phyloP scores from a whole-genome alignment of 495 filamentous ascomycete species.

The Tuber microsphaerosporum region DNA sequence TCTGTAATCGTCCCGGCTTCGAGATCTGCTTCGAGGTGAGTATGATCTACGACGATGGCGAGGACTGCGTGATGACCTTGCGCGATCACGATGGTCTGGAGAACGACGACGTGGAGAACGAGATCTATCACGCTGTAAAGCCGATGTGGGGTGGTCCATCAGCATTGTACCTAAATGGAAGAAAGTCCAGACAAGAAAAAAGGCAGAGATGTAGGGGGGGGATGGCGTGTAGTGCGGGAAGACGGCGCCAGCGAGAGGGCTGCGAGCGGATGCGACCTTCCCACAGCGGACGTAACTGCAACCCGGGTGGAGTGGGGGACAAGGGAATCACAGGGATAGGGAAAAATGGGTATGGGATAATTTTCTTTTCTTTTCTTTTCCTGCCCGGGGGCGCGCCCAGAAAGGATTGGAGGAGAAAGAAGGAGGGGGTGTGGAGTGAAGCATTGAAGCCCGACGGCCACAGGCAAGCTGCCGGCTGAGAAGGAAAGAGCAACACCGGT shows the following conservation, averaged over 20 bases:
- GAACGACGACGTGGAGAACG: slow-evolving; percentile 84
- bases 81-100: slow-evolving; percentile 43
- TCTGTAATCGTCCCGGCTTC: slow-evolving; percentile 82
- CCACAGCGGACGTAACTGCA: slow-evolving; percentile 38
- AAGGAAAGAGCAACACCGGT: slow-evolving; percentile 31
- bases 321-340: slow-evolving; percentile 44
- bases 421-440: slow-evolving; percentile 17
- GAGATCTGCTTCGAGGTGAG: slow-evolving; percentile 85
- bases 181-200: slow-evolving; percentile 46
- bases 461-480: slow-evolving; percentile 37
- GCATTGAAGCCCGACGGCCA: slow-evolving; percentile 7
- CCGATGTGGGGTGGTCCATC: slow-evolving; percentile 42
- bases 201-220: slow-evolving; percentile 39
- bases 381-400: slow-evolving; percentile 22
- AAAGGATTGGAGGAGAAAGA: slow-evolving; percentile 28
- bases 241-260: slow-evolving; percentile 42
- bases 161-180: slow-evolving; percentile 45
- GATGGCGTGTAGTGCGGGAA: slow-evolving; percentile 43
- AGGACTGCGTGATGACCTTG: slow-evolving; percentile 55
- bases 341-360: slow-evolving; percentile 36
- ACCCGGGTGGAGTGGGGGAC: slow-evolving; percentile 42
- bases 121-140: slow-evolving; percentile 79
- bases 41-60: slow-evolving; percentile 76
- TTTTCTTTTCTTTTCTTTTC: slow-evolving; percentile 37
- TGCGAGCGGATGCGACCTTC: slow-evolving; percentile 42